Conservation (phyloP, 495 filamentous ascomycete species). For the Glutinoglossum americanum region DNA sequence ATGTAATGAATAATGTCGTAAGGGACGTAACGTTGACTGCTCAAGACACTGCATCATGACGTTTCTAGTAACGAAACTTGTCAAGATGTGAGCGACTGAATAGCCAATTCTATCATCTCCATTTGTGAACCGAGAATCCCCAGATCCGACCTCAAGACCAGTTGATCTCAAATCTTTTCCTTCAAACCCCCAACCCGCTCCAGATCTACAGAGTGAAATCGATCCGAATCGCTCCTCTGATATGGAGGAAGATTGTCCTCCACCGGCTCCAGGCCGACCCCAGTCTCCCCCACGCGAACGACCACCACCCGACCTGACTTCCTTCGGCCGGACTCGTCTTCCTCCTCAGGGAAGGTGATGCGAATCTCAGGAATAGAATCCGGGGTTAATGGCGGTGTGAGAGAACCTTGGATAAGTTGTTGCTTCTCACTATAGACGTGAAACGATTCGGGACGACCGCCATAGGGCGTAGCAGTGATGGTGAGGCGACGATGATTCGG, state of each 20-base stretch:
- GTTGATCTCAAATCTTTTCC: constrained; percentile 37
- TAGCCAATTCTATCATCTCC: background rate
- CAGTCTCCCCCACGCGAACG: constrained; percentile 71
- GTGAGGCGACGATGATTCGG: constrained; percentile 43
- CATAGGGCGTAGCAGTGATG: constrained; percentile 30
- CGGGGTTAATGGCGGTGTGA: constrained; percentile 57
- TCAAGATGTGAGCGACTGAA: background rate
- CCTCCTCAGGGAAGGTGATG: constrained; percentile 94
- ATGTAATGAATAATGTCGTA: background rate
- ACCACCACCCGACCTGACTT: constrained; percentile 80
- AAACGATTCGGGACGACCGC: constrained; percentile 38
- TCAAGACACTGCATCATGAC: background rate
- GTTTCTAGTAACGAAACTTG: background rate
- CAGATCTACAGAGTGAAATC: constrained; percentile 82
- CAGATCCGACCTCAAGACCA: background rate
- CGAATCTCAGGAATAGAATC: constrained; percentile 75
- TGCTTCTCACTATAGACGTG: constrained; percentile 54
- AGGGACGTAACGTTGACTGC: background rate
- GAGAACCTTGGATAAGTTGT: constrained; percentile 49
- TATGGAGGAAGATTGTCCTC: constrained; percentile 76
- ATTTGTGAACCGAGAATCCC: background rate
- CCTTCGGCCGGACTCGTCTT: constrained; percentile 55
- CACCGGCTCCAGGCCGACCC: constrained; percentile 67
- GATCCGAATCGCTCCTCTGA: constrained; percentile 46
- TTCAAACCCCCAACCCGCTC: constrained; percentile 87